Evolutionary conservation across 345 rosid genomes (phyloP), one percentile per base, ranked within the genome.

Genomic region (Balakata baccata): DNA sequence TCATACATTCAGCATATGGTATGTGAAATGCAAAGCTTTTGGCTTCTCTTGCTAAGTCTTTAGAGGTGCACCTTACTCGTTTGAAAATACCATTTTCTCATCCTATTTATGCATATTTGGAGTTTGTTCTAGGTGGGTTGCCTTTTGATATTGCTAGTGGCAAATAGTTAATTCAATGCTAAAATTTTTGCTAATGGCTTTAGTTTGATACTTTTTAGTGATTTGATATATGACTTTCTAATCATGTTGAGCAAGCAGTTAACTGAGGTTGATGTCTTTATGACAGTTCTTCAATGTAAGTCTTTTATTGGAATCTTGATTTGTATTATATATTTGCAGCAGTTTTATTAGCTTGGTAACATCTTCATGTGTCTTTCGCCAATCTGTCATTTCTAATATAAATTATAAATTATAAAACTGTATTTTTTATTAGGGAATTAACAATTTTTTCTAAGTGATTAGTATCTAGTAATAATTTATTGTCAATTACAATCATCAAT

Each of bases 11-110:
- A n/a, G n/a, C n/a, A n/a, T n/a, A n/a, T n/a, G n/a, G n/a, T n/a
- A n/a, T n/a, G n/a, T n/a, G n/a, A n/a, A n/a, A n/a, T 72, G 97
- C 99, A 80, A 91, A 90, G 84, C 83, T 95, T 79, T 50, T 90
- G 83, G 90, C 92, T 71, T 85, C 86, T 68, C 90, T 90, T 59
- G 98, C 98, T 73, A 85, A 84, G 79, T 69, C 82, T 74, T 89
- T 92, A 54, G 92, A 90, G 98, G 99, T 92, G 61, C 74, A 2
- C 2, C 34, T 29, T 29, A 5, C 52, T 11, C 1, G 7, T 70
- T 66, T 57, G 49, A 69, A 70, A 45, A 52, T 63, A 54, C 47
- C 7, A 34, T 18, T 49, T 4, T 53, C 51, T 23, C 43, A 67
- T 89, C 96, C 72, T 86, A 86, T 83, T 80, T 94, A 71, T 89